Evolutionary conservation across 2,329 filamentous ascomycete genomes (phyloP), one percentile per base, ranked within the genome.

Genomic region (Phyllachora maydis): DNA sequence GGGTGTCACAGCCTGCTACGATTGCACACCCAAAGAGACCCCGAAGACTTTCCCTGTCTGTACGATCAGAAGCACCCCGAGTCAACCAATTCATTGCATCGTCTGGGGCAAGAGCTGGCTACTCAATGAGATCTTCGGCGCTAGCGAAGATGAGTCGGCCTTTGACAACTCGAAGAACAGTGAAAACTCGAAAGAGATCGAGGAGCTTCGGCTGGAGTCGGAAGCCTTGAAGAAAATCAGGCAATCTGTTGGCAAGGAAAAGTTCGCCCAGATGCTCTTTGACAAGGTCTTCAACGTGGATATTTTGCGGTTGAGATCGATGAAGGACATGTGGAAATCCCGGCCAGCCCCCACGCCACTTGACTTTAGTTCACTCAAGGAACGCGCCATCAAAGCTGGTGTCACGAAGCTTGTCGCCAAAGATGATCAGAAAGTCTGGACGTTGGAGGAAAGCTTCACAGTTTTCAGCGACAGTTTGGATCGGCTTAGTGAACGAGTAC

Each of bases 51-150:
- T 90, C 40, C 83, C 88, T 2, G 83, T 95, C 19, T 98, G 88
- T 52, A 98, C 88, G 2, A 95, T 98, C 37, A 69, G 88, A 44
- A 93, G 81, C 45, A 98, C 83, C 0, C 88, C 88, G 0, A 91
- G 77, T 33, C 85, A 95, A 39, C 79, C 85, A 1, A 95, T 98
- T 20, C 88, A 98, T 49, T 95, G 88, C 52, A 98, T 98, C 30
- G 85, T 98, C 3, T 98, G 88, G 88, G 85, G 67, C 11, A 98
- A 95, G 52, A 92, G 82, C 44, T 98, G 95, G 45, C 60, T 98
- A 6, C 65, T 98, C 30, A 88, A 81, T 34, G 88, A 98, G 46
- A 70, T 98, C 6, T 98, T 93, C 36, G 88, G 88, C 11, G 67
- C 69, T 3, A 90, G 81, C 36, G 85, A 95, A 46, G 81, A 93